phyloP scores from a whole-genome alignment of 352 stramenopile species.

The Thraustochytrium sp. region DNA sequence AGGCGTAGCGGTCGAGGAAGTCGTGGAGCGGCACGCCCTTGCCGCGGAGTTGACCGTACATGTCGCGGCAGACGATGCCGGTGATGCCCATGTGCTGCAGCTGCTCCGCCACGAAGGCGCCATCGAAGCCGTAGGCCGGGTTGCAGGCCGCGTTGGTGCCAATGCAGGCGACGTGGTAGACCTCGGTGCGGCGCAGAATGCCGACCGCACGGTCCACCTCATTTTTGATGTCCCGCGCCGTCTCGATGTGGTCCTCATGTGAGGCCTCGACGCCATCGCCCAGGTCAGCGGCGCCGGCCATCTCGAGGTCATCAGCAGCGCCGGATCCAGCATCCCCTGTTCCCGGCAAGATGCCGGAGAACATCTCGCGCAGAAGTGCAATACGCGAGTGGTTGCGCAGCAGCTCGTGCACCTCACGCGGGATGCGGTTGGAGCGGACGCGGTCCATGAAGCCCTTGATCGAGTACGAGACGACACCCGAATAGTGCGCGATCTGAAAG shows the following conservation, averaged over 20 bases:
- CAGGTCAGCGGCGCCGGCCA: background rate
- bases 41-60: background rate
- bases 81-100: background rate
- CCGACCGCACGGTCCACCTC: background rate
- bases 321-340: background rate
- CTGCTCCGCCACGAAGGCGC: background rate
- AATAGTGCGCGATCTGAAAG: background rate
- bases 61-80: background rate
- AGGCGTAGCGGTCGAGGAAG: background rate
- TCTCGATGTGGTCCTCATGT: background rate
- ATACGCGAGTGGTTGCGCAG: background rate
- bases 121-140: background rate
- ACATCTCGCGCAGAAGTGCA: background rate
- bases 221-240: background rate
- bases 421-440: background rate
- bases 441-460: slow-evolving; percentile 18
- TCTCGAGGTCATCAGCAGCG: background rate
- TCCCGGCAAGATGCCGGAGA: background rate
- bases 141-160: background rate
- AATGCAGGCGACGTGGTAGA: background rate
- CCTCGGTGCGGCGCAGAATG: background rate
- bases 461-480: background rate
- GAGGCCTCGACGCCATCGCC: background rate
- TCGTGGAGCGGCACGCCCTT: background rate
- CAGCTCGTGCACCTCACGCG: background rate